Conservation (phyloP, 345 rosid species). For the Euclidium syriacum region DNA sequence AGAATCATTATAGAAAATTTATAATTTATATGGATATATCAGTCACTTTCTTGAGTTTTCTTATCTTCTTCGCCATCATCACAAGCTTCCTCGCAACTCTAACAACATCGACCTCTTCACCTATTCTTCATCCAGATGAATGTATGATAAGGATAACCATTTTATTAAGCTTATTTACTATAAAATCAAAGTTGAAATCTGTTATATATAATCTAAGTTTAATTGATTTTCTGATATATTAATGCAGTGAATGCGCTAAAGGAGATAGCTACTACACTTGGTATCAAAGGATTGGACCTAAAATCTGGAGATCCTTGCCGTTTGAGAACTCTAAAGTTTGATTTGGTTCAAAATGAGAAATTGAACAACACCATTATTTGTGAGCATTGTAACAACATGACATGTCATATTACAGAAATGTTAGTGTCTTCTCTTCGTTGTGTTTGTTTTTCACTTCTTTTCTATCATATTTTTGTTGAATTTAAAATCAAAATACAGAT, state of each 20-base stretch:
- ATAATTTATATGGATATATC: too few species aligned
- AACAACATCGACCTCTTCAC: neutral
- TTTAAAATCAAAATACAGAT: neutral
- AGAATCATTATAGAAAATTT: too few species aligned
- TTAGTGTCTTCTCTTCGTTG: neutral
- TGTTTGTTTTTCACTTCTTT: neutral
- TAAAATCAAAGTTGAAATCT: neutral
- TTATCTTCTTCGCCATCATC: too few species aligned
- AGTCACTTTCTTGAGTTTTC: too few species aligned
- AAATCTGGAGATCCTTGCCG: neutral
- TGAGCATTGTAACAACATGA: neutral
- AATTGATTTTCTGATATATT: neutral
- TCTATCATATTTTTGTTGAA: neutral
- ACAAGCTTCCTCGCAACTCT: too few species aligned
- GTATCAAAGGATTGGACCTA: neutral
- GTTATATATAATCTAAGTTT: neutral
- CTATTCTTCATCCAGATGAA: slow-evolving; percentile 16
- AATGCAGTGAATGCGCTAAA: neutral
- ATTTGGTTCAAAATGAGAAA: too few species aligned
- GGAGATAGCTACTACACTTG: slow-evolving; percentile 13
- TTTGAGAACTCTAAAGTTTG: neutral
- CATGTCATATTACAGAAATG: slow-evolving; percentile 1
- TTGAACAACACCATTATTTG: neutral
- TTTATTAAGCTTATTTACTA: neutral
- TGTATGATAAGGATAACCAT: neutral